Percentiles rank a stretch among this genome's conserved stretches.
These are phyloP conservation scores for Clarireedia homoeocarpa DNA, from an alignment of 2,329 filamentous ascomycete genomes.

Conservation along the genomic window DNA sequence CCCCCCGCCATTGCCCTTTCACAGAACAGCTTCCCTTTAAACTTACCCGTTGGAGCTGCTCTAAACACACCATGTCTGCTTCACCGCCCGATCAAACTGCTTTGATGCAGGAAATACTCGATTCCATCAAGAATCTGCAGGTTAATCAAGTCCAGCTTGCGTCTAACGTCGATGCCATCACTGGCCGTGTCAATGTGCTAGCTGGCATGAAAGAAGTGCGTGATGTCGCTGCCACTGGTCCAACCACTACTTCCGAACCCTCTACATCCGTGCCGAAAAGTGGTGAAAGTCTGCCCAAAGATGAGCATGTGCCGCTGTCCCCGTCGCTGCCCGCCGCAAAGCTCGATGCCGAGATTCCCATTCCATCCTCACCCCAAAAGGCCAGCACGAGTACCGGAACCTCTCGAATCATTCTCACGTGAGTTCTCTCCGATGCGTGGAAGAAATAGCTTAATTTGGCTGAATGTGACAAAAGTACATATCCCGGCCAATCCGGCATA, in stretches of 20 bases:
- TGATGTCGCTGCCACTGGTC: conserved; percentile 36
- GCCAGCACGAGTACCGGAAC: conserved; percentile 36
- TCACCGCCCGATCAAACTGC: conserved; percentile 21
- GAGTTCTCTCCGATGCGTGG: conserved; percentile 12
- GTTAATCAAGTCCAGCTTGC: conserved; percentile 47
- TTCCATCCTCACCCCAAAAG: conserved; percentile 19
- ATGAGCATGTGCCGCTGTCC: conserved; percentile 26
- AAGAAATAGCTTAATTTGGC: neutral
- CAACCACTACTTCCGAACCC: conserved; percentile 11
- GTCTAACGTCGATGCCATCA: conserved; percentile 50
- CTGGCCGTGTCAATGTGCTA: conserved; percentile 52
- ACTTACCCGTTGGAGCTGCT: neutral
- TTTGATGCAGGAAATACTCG: conserved; percentile 46
- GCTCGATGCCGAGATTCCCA: conserved; percentile 15
- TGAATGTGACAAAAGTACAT: conserved; percentile 47
- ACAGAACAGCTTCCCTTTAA: neutral
- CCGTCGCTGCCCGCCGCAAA: conserved; percentile 26
- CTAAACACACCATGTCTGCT: conserved; percentile 7
- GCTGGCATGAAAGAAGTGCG: conserved; percentile 49
- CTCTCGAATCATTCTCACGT: conserved; percentile 58
- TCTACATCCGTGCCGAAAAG: conserved; percentile 9
- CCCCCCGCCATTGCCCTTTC: too few species aligned
- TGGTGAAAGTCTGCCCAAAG: conserved; percentile 11
- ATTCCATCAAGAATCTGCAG: conserved; percentile 46
- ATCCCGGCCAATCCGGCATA: conserved; percentile 89